Conservation (phyloP, 495 filamentous ascomycete genomes). For the Hypoxylon trugodes region DNA sequence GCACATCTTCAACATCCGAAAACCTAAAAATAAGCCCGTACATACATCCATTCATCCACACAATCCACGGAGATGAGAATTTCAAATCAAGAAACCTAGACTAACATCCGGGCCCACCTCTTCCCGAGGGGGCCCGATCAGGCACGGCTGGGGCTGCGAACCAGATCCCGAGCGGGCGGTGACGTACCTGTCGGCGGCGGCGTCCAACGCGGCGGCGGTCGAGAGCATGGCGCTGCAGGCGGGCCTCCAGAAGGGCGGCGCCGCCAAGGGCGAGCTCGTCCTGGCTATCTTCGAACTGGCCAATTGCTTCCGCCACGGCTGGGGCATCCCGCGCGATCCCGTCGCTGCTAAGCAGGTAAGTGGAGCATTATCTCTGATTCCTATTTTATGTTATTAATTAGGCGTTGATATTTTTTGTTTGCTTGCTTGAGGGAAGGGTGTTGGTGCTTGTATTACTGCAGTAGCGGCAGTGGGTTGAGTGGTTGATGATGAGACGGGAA, state of each 20-base stretch:
- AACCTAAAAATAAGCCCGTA: background rate
- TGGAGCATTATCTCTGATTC: slow-evolving; percentile 13
- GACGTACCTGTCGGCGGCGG: slow-evolving; percentile 84
- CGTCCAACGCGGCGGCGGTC: slow-evolving; percentile 87
- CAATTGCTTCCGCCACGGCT: slow-evolving; percentile 95
- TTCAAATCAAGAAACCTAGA: slow-evolving; percentile 3
- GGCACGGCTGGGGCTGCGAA: slow-evolving; percentile 92
- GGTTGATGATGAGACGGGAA: slow-evolving; percentile 5
- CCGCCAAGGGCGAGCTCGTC: slow-evolving; percentile 96
- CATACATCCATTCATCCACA: background rate
- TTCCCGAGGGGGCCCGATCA: slow-evolving; percentile 44
- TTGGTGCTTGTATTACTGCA: background rate
- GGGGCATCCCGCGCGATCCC: slow-evolving; percentile 90
- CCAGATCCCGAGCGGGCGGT: slow-evolving; percentile 77
- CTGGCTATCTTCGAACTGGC: slow-evolving; percentile 95
- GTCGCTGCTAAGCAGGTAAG: slow-evolving; percentile 75
- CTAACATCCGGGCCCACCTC: slow-evolving; percentile 32
- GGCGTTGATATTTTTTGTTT: too few relatives aligned
- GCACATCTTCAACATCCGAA: background rate
- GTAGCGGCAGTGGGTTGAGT: background rate
- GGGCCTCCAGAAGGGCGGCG: slow-evolving; percentile 90
- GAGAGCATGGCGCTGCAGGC: slow-evolving; percentile 84
- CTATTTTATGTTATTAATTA: slow-evolving; percentile 36
- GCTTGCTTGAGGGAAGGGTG: slow-evolving; percentile 1
- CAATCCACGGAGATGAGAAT: background rate